These are phyloP conservation scores for Basidiobolus meristosporus DNA, from an alignment of 371 early-diverging fungal species.

Conservation along the genomic window DNA sequence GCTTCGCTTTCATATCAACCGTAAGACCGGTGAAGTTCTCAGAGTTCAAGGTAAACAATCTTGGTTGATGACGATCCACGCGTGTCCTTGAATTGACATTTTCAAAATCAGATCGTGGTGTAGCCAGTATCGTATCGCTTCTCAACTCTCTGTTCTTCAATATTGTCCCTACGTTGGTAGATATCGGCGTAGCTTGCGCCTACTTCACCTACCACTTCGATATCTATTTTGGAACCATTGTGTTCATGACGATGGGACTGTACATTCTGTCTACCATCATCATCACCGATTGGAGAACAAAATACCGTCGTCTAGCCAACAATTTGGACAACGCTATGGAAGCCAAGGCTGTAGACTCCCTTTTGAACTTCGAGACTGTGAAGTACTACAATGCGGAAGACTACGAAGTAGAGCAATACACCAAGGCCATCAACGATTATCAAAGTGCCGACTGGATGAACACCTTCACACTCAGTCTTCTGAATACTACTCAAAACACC, in stretches of 20 bases:
- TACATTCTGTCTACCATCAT: slow-evolving; percentile 67
- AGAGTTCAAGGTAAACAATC: slow-evolving; percentile 28
- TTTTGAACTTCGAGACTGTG: slow-evolving; percentile 91
- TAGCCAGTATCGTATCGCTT: slow-evolving; percentile 53
- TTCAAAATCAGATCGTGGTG: slow-evolving; percentile 63
- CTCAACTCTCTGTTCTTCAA: slow-evolving; percentile 71
- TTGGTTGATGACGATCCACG: neutral
- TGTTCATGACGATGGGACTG: slow-evolving; percentile 66
- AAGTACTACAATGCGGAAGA: slow-evolving; percentile 67
- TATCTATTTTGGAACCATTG: slow-evolving; percentile 56
- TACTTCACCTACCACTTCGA: slow-evolving; percentile 54
- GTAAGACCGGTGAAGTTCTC: slow-evolving; percentile 87
- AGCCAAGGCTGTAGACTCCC: slow-evolving; percentile 71
- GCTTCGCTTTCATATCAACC: slow-evolving; percentile 72
- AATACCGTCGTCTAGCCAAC: slow-evolving; percentile 56
- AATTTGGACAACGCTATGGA: slow-evolving; percentile 54
- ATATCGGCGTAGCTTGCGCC: slow-evolving; percentile 64
- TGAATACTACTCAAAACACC: slow-evolving; percentile 69
- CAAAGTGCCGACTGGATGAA: slow-evolving; percentile 66
- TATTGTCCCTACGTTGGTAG: slow-evolving; percentile 70
- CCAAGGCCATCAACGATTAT: slow-evolving; percentile 47
- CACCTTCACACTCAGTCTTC: slow-evolving; percentile 41
- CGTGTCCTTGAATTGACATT: neutral
- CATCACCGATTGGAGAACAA: slow-evolving; percentile 84
- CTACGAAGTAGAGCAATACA: slow-evolving; percentile 62